Conservation (phyloP, 139 green algal genomes). For the Marvania coccoides region DNA sequence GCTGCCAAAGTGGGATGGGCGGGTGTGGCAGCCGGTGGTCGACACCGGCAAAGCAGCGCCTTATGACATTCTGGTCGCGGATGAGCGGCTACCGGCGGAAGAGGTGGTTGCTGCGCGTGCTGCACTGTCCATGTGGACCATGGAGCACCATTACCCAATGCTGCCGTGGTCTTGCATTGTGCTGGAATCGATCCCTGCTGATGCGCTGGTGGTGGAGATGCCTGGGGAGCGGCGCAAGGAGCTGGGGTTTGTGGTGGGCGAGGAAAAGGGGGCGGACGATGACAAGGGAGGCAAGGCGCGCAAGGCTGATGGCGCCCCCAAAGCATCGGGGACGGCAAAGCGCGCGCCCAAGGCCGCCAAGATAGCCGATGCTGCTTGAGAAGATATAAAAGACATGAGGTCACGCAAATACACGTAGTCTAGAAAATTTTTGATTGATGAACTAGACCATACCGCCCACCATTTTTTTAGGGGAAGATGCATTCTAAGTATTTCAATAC, state of each 20-base stretch:
- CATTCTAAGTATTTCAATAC: no score
- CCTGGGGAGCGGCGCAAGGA: background rate
- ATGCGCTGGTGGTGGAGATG: background rate
- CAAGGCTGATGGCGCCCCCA: background rate
- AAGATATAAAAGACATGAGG: no score
- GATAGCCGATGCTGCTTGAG: no score
- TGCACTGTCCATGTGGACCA: constrained; percentile 56
- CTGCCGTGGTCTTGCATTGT: constrained; percentile 73
- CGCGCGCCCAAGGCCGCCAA: no score
- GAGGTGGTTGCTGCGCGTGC: constrained; percentile 24
- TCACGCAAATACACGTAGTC: no score
- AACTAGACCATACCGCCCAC: no score
- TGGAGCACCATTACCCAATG: constrained; percentile 53
- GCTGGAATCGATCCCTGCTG: constrained; percentile 45
- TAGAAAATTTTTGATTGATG: no score
- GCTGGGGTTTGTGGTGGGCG: background rate
- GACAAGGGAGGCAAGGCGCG: background rate
- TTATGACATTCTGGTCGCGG: constrained; percentile 68
- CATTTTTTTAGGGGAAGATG: no score
- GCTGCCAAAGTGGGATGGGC: constrained; percentile 55
- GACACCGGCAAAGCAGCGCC: constrained; percentile 72
- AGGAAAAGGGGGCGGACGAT: background rate
- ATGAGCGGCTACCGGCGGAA: constrained; percentile 39
- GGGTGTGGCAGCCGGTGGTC: constrained; percentile 52
- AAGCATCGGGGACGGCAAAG: no score